Conservation (phyloP, 371 early-diverging fungal species). For the Mucor mucedo region DNA sequence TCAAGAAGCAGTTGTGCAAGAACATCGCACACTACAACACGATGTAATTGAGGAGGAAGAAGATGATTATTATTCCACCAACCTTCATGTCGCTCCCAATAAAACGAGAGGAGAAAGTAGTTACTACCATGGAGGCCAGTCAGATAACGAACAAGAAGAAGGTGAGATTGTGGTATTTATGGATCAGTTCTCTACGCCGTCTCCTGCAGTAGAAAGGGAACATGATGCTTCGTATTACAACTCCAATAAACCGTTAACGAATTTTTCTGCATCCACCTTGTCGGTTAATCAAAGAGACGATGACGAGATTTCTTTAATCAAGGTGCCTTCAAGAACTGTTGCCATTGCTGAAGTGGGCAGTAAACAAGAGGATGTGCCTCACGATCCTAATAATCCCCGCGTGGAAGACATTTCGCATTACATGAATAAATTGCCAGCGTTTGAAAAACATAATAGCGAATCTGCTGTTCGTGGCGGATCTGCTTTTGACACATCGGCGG, state of each 20-base stretch:
- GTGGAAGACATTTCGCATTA: constrained; percentile 35
- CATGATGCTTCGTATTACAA: background rate
- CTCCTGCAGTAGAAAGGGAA: background rate
- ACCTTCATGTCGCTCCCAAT: background rate
- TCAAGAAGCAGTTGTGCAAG: background rate
- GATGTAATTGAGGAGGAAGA: background rate
- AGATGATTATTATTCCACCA: constrained; percentile 25
- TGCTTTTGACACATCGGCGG: constrained; percentile 11
- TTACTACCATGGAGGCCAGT: constrained; percentile 9
- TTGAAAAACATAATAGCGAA: background rate
- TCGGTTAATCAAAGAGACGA: background rate
- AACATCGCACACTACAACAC: no score
- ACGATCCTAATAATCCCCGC: constrained; percentile 22
- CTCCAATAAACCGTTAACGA: background rate
- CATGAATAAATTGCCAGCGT: constrained; percentile 24
- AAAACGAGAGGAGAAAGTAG: constrained; percentile 11
- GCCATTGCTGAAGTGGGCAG: constrained; percentile 8
- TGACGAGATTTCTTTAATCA: constrained; percentile 7
- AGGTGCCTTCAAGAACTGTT: constrained; percentile 15
- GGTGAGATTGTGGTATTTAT: constrained; percentile 33
- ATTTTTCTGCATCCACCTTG: constrained; percentile 1
- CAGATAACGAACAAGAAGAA: constrained; percentile 14
- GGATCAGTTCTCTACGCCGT: constrained; percentile 2
- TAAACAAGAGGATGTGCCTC: constrained; percentile 9
- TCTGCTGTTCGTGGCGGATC: constrained; percentile 1